phyloP scores from a whole-genome alignment of 768 basidiomycete genomes.

The Pisolithus albus region DNA sequence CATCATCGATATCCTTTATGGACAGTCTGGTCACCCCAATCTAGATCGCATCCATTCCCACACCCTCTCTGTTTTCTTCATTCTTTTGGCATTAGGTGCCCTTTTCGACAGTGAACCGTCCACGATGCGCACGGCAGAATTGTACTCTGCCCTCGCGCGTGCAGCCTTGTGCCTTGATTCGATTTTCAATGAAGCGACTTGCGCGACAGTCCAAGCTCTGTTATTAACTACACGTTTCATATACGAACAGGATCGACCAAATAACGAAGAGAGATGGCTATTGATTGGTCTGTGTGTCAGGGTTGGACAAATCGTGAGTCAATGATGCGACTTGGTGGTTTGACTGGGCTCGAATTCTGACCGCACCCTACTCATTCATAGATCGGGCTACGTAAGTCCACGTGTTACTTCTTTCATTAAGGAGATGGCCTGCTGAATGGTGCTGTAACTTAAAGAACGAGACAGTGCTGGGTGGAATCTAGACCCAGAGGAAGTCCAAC shows the following conservation, averaged over 20 bases:
- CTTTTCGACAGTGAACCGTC: constrained; percentile 36
- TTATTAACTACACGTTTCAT: constrained; percentile 39
- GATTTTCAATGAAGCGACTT: constrained; percentile 38
- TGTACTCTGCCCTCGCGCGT: constrained; percentile 42
- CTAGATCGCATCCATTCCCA: constrained; percentile 38
- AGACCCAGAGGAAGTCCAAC: constrained; percentile 37
- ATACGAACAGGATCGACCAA: constrained; percentile 36
- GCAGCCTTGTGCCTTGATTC: constrained; percentile 44
- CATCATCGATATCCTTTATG: constrained; percentile 40
- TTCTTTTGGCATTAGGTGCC: constrained; percentile 41
- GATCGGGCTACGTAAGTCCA: constrained; percentile 46
- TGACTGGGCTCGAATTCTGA: neutral
- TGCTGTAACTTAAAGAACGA: constrained; percentile 34
- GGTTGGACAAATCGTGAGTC: constrained; percentile 39
- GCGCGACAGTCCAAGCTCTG: constrained; percentile 41
- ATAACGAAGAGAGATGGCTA: constrained; percentile 44
- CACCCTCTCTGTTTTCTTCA: constrained; percentile 46
- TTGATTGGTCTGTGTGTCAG: constrained; percentile 38
- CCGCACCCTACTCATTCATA: constrained; percentile 14
- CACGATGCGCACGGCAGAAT: constrained; percentile 27
- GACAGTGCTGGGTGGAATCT: constrained; percentile 46
- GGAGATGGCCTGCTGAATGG: neutral
- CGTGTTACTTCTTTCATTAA: neutral
- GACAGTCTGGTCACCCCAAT: constrained; percentile 22
- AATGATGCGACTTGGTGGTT: neutral